These are phyloP conservation scores for Solanum aculeatissimum DNA, from an alignment of 305 asterid species.

Conservation along the genomic window DNA sequence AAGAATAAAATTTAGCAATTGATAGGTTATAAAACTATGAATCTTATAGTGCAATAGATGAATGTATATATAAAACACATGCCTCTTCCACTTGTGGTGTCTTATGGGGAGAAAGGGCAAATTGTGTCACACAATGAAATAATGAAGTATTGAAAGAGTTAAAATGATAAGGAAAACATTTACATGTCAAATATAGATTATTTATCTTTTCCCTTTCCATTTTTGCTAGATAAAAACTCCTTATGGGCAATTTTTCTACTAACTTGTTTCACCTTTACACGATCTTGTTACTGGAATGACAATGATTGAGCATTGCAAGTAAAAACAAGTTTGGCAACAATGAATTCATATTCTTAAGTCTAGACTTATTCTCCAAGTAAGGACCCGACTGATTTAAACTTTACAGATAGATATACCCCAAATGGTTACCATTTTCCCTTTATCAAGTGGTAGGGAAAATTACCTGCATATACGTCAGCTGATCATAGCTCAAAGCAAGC, in stretches of 20 bases:
- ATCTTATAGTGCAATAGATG: neutral
- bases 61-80: neutral
- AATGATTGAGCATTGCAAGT: neutral
- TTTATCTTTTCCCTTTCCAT: neutral
- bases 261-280: neutral
- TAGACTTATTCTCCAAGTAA: neutral
- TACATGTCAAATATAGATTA: neutral
- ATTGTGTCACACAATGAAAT: neutral
- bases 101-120: neutral
- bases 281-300: neutral
- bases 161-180: neutral
- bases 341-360: neutral
- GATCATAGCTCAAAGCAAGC: conserved; percentile 76
- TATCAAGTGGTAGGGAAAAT: neutral
- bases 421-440: neutral
- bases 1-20: neutral
- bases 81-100: neutral
- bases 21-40: neutral
- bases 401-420: neutral
- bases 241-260: neutral
- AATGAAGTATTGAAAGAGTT: neutral
- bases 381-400: neutral
- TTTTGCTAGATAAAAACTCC: neutral
- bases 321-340: neutral
- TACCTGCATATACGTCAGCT: conserved; percentile 95